Percentiles rank a stretch among this genome's conserved stretches.
Conservation (phyloP, 1,284 basidiomycete genomes). For the Athelia sp. region DNA sequence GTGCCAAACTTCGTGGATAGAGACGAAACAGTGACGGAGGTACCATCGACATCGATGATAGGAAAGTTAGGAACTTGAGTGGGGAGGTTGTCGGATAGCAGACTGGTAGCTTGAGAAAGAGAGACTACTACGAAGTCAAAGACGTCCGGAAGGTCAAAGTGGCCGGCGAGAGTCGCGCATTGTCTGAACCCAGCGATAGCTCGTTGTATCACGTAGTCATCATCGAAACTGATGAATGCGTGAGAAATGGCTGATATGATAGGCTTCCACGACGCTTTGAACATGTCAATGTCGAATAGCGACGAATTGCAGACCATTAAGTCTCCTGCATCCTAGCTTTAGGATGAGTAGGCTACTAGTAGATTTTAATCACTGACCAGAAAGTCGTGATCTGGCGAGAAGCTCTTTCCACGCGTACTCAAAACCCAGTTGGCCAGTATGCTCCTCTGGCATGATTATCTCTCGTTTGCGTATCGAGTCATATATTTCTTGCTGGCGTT, state of each 20-base stretch:
- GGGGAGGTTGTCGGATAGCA: conserved; percentile 71
- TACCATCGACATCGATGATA: conserved; percentile 88
- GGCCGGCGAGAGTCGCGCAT: conserved; percentile 89
- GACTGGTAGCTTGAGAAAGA: conserved; percentile 82
- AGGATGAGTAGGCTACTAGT: conserved; percentile 1
- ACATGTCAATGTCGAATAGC: conserved; percentile 89
- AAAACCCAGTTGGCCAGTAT: conserved; percentile 94
- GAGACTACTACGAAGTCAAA: conserved; percentile 96
- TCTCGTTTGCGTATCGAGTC: conserved; percentile 93
- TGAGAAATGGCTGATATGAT: conserved; percentile 88
- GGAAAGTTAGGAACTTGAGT: conserved; percentile 83
- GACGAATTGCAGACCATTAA: conserved; percentile 78
- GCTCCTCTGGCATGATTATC: conserved; percentile 98
- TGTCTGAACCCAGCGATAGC: conserved; percentile 95
- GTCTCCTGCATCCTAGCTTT: conserved; percentile 43
- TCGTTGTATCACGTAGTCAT: conserved; percentile 94
- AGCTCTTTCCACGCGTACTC: conserved; percentile 99
- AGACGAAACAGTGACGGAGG: conserved; percentile 86
- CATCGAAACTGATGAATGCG: conserved; percentile 93
- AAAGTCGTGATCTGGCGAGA: conserved; percentile 74
- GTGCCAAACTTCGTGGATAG: conserved; percentile 93
- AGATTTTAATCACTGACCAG: conserved; percentile 47
- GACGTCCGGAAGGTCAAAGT: conserved; percentile 88
- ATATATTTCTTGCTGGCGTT: conserved; percentile 75
- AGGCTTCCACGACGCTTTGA: conserved; percentile 87